These are phyloP conservation scores for Ampelomyces quisqualis DNA, from an alignment of 2,329 filamentous ascomycete species.

Conservation along the genomic window DNA sequence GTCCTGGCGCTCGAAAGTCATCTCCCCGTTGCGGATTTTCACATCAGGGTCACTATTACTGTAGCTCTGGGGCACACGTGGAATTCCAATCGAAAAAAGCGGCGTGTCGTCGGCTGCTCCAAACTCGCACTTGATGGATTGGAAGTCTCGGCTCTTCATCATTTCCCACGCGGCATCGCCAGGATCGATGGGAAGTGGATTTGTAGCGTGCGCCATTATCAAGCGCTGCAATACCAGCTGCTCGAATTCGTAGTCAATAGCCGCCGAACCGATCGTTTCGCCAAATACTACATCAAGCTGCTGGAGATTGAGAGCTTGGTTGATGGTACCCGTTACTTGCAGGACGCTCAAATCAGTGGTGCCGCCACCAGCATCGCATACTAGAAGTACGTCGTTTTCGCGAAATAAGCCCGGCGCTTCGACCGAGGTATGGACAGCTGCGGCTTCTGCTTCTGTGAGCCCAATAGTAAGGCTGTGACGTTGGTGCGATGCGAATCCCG, in stretches of 20 bases:
- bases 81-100: constrained; percentile 41
- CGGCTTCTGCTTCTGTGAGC: constrained; percentile 57
- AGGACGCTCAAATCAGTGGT: constrained; percentile 48
- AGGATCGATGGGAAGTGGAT: constrained; percentile 31
- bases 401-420: constrained; percentile 40
- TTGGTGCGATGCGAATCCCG: constrained; percentile 51
- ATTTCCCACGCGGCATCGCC: constrained; percentile 45
- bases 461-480: constrained; percentile 48
- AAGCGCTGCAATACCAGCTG: constrained; percentile 36
- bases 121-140: constrained; percentile 46
- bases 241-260: constrained; percentile 46
- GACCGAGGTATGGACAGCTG: constrained; percentile 52
- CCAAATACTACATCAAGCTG: constrained; percentile 45
- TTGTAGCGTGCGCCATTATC: constrained; percentile 26
- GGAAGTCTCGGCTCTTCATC: constrained; percentile 45
- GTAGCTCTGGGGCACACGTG: constrained; percentile 35
- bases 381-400: constrained; percentile 49
- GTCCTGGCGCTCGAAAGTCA: constrained; percentile 38
- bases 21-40: constrained; percentile 38
- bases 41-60: constrained; percentile 32
- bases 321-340: constrained; percentile 32
- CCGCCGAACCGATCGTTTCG: constrained; percentile 46
- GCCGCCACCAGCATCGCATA: constrained; percentile 55
- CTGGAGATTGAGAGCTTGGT: constrained; percentile 31
- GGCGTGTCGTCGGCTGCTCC: constrained; percentile 41